Base-by-base conservation (phyloP, 108 stramenopile species). In the Fragilaria crotonensis region DNA sequence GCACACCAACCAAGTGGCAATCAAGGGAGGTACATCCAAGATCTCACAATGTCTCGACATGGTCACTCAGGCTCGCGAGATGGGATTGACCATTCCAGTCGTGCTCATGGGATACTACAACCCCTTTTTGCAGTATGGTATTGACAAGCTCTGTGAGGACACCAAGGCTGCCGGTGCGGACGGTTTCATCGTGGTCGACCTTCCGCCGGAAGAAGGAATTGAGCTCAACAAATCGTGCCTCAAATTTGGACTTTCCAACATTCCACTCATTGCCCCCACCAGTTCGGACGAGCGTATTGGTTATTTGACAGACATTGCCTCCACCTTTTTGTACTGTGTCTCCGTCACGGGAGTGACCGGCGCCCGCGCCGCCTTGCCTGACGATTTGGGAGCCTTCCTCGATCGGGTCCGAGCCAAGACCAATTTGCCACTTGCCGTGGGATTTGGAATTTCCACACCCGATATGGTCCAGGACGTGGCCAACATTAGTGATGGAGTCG, bases 31-130 rank as follows among this genome's bases (percentile, higher is more conserved):
- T 27, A 90, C 89, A 3, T 83, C 90, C 32, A 74, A 76, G 25
- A 81, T 99, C 46, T 27, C 47, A 20, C 63, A 90, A 30, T 95
- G 93, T 67, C 79, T 99, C 53, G 85, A 62, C 19, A 87, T 93
- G 75, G 92, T 97, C 53, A 76, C 79, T 59, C 59, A 68, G 54
- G 93, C 96, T 18, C 87, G 98, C 14, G 72, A 70, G 18, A 66
- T 70, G 76, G 98, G 98, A 30, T 84, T 99, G 49, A 97, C 94
- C 33, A 83, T 96, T 36, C 98, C 98, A 44, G 94, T 99, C 45
- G 85, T 99, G 27, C 84, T 99, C 44, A 99, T 99, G 98, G 97
- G 96, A 47, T 99, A 99, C 81, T 90, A 83, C 78, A 99, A 99
- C 65, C 96, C 97, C 23, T 97, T 99, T 77, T 80, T 91, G 31